Evolutionary conservation across 176 grass and related monocot species (phyloP), one percentile per base, ranked within the genome.

Genomic region (Guadua angustifolia): DNA sequence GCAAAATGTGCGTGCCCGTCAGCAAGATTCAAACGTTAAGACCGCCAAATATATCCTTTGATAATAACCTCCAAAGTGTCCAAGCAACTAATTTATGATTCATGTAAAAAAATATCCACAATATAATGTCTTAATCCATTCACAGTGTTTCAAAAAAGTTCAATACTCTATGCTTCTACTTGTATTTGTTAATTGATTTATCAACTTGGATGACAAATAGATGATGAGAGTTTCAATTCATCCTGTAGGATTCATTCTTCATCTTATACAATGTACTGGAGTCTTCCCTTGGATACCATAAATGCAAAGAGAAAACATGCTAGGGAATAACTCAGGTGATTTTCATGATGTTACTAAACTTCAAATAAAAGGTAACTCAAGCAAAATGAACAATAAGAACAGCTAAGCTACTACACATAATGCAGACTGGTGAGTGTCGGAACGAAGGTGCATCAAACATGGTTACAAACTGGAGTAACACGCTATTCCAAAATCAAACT

Each of bases 11-110:
- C 16, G 1, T 55, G 21, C 6, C 35, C 22, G 18, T 65, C 47
- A n/a, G 18, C 38, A 19, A 10, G 46, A 68, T 57, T 77, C 61
- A 56, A 57, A 77, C 45, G 49, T 56, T 17, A 75, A 84, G 16
- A 57, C 49, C 11, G 5, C 73, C 49, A 68, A 25, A 59, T 18
- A 18, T n/a, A 65, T 32, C 22, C 4, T 74, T 76, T 11, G 38
- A 62, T 55, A 40, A 4, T 26, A 65, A 56, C 67, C n/a, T 77
- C 71, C 38, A 16, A 14, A 44, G 13, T 21, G 18, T 67, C n/a
- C 21, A 24, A 45, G 29, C n/a, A 22, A 71, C 5, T 35, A 46
- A 46, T 60, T 60, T 46, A 58, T 21, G 38, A 19, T 40, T 69
- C 47, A 26, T 35, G 32, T 84, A 21, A 53, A 51, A 74, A 65